A percentile compares a stretch with the other conserved stretches of the same genome.
phyloP scores from a whole-genome alignment of 176 grass and related monocot genomes.

The Juncus effusus region DNA sequence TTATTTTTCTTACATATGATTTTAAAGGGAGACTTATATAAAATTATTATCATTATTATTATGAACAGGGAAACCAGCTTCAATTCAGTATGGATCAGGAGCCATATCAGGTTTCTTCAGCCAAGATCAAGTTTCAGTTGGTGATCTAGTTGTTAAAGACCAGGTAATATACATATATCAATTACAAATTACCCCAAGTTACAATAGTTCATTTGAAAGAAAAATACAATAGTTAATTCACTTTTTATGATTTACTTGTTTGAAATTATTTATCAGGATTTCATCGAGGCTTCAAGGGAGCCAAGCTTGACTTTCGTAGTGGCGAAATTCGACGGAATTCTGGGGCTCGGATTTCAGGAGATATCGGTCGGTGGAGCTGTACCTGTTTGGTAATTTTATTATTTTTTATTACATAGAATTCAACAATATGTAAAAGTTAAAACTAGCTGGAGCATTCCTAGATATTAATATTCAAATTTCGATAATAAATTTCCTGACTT shows the following conservation, averaged over 20 bases:
- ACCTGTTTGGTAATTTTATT: conserved; percentile 68
- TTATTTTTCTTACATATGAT: not conserved
- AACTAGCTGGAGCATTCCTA: not conserved
- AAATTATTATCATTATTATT: not conserved
- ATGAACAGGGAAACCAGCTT: conserved; percentile 58
- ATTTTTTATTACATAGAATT: not conserved
- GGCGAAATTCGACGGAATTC: conserved; percentile 92
- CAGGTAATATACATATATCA: conserved; percentile 40
- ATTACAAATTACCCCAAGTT: no score
- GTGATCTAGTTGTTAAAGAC: conserved; percentile 52
- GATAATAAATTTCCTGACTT: not conserved
- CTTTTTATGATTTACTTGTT: conserved; percentile 9
- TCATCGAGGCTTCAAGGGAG: conserved; percentile 86
- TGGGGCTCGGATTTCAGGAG: conserved; percentile 89
- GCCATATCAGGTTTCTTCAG: conserved; percentile 69
- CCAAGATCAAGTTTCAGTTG: conserved; percentile 66
- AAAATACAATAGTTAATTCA: no score
- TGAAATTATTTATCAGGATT: conserved; percentile 55
- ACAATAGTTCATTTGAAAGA: no score
- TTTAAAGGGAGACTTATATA: conserved; percentile 3
- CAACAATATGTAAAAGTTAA: not conserved
- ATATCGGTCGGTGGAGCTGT: conserved; percentile 73
- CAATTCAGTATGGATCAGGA: conserved; percentile 78
- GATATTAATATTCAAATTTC: not conserved
- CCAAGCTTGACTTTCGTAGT: conserved; percentile 56